Evolutionary conservation across 2,329 filamentous ascomycete genomes (phyloP), one percentile per base, ranked within the genome.

Genomic region (Corniculantispora saksenae): DNA sequence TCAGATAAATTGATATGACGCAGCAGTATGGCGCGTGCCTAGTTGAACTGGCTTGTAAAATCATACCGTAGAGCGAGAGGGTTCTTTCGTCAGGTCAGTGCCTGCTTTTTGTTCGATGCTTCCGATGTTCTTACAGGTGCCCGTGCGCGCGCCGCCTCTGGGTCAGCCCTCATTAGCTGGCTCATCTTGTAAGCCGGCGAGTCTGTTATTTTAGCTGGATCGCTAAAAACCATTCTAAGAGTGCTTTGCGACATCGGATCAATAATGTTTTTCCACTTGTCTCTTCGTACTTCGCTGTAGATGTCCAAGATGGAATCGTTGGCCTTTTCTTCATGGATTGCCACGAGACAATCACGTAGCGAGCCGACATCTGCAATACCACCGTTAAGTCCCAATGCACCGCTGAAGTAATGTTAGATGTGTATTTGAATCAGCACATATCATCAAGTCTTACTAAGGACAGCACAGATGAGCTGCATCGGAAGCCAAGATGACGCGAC

Each of bases 401-500:
- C 82, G 77, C 83, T 50, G 12, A 12, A 13, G 3, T 5, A 50
- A 3, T 5, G 23, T 50, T 27, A 50, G 47, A 15, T 15, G 6
- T 9, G 10, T 13, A 50, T 7, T 8, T 13, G 35, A 38, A 8
- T 38, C 13, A 38, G 35, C 35, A n/a, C n/a, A n/a, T n/a, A n/a
- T 38, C 13, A 8, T 38, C 23, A 50, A 50, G n/a, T n/a, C 47
- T 12, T 50, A 50, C 47, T 50, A 83, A 23, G 82, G 81, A 67
- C 84, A 83, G 69, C 82, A 83, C n/a, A 84, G 67, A 72, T 86
- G 83, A 8, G 82, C 83, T 19, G 83, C 82, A 70, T 84, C 83
- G 0, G 82, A 82, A 3, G 81, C 82, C 3, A 85, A 74, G 17
- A 83, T n/a, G 48, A 84, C 73, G 23, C 79, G 77, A 0, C 82